Percentiles rank a stretch among this genome's conserved stretches.
Conservation (phyloP, 2,329 filamentous ascomycete species). For the Cryphonectria parasitica region DNA sequence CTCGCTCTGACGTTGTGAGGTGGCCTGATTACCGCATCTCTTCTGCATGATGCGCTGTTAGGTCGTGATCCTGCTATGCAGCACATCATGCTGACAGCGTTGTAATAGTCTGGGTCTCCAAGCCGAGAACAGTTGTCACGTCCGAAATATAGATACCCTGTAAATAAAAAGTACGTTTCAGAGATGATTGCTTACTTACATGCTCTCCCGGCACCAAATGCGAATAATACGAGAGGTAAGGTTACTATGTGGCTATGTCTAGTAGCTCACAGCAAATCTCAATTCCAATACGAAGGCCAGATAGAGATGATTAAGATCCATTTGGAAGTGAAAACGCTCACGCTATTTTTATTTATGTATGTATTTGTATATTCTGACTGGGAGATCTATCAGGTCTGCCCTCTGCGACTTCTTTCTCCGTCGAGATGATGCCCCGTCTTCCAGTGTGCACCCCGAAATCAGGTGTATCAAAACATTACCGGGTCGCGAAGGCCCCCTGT, state of each 20-base stretch:
- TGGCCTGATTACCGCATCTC: not conserved
- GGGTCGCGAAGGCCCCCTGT: not conserved
- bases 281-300: not conserved
- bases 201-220: not conserved
- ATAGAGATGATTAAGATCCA: not conserved
- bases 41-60: not conserved
- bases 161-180: not conserved
- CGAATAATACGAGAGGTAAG: not conserved
- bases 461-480: slow-evolving; percentile 16
- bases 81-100: not conserved
- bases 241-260: not conserved
- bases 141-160: not conserved
- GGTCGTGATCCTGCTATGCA: not conserved
- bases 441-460: not conserved
- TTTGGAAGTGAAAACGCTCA: not conserved
- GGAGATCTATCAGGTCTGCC: slow-evolving; percentile 27
- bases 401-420: slow-evolving; percentile 4
- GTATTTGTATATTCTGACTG: slow-evolving; percentile 6
- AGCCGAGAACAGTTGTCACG: not conserved
- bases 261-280: not conserved
- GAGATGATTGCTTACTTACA: not conserved
- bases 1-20: not conserved
- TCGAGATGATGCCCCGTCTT: not conserved
- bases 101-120: not conserved
- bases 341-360: not conserved